These are phyloP conservation scores for Pichia sp. DNA, from an alignment of 1,139 yeast genomes.

Conservation along the genomic window DNA sequence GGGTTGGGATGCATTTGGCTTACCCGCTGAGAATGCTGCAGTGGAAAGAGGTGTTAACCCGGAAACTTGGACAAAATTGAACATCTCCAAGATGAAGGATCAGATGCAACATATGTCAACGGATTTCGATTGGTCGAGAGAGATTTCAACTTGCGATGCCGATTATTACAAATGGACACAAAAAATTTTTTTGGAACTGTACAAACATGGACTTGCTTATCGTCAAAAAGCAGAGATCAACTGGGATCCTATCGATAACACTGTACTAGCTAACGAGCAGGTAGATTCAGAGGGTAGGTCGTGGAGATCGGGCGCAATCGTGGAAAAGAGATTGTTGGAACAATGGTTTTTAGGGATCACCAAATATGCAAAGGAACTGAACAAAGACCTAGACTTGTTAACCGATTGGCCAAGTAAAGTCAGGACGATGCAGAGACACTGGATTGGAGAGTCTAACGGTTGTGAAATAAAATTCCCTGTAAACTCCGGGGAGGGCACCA, in stretches of 20 bases:
- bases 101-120: conserved; percentile 78
- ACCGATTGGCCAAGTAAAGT: conserved; percentile 85
- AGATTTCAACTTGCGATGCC: conserved; percentile 80
- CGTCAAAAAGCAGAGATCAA: conserved; percentile 83
- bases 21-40: conserved; percentile 98
- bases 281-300: conserved; percentile 87
- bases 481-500: conserved; percentile 12
- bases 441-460: conserved; percentile 93
- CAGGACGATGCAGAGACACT: conserved; percentile 81
- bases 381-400: conserved; percentile 56
- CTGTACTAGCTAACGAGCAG: conserved; percentile 95
- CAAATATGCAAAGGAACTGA: conserved; percentile 63
- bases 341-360: conserved; percentile 96
- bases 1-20: conserved; percentile 99
- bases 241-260: conserved; percentile 95
- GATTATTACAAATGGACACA: conserved; percentile 94
- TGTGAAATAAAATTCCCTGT: conserved; percentile 53
- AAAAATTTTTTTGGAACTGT: conserved; percentile 67
- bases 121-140: conserved; percentile 92
- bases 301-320: conserved; percentile 96
- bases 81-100: conserved; percentile 75
- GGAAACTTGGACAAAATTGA: conserved; percentile 71
- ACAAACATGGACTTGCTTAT: conserved; percentile 77
- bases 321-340: conserved; percentile 70
- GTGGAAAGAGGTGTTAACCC: conserved; percentile 80